Percentiles rank a stretch among this genome's conserved stretches.
Conservation (phyloP, 1,284 basidiomycete species). For the Salmacisia buchloeana region DNA sequence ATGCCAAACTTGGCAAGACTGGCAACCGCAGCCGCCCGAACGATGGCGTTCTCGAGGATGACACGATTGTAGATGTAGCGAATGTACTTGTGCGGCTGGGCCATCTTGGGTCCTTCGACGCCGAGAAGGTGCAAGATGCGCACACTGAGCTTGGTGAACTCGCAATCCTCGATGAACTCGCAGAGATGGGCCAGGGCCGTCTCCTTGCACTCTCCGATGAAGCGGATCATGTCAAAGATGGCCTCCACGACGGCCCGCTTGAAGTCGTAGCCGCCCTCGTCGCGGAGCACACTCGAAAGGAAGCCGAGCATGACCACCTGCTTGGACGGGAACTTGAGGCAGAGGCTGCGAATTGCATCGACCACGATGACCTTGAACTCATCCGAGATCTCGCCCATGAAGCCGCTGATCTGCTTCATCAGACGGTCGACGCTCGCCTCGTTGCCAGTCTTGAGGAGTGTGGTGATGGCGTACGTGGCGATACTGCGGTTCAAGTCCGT, state of each 20-base stretch:
- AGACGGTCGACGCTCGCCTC: conserved; percentile 97
- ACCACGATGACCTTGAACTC: conserved; percentile 99
- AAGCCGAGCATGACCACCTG: conserved; percentile 66
- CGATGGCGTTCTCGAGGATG: conserved; percentile 95
- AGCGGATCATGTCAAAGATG: conserved; percentile 99
- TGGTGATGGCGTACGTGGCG: conserved; percentile 97
- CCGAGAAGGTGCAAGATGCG: conserved; percentile 92
- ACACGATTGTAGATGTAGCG: conserved; percentile 99
- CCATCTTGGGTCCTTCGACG: conserved; percentile 88
- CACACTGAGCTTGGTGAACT: conserved; percentile 98
- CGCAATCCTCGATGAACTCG: conserved; percentile 99
- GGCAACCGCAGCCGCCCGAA: conserved; percentile 89
- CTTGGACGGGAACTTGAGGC: conserved; percentile 97
- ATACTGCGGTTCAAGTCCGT: conserved; percentile 93
- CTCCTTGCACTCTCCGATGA: conserved; percentile 84
- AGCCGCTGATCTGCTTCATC: conserved; percentile 98
- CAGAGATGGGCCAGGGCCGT: conserved; percentile 90
- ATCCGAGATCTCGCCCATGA: conserved; percentile 99
- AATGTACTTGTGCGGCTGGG: conserved; percentile 95
- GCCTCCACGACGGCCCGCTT: conserved; percentile 98
- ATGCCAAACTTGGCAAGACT: conserved; percentile 95
- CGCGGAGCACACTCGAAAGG: conserved; percentile 48
- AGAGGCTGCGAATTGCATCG: conserved; percentile 93
- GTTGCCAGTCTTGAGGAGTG: conserved; percentile 97
- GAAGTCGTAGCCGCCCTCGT: conserved; percentile 97